Evolutionary conservation across 2,329 filamentous ascomycete species (phyloP), one percentile per base, ranked within the genome.

Genomic region (Alternaria atra): DNA sequence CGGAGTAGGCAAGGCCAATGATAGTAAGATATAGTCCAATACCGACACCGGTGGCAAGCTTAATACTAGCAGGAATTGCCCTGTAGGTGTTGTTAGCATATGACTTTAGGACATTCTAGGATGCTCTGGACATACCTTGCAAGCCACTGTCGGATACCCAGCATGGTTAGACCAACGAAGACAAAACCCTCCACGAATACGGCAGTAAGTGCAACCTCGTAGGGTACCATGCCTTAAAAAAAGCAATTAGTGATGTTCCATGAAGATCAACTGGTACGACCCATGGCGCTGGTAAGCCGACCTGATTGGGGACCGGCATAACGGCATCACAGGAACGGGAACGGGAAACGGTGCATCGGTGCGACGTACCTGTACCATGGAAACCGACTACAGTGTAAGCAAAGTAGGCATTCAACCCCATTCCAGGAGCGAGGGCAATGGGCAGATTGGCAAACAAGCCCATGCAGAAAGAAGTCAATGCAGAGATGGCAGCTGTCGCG

Each of bases 171-270:
- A 3, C 82, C 91, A 52, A 96, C 87, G 80, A 97, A 97, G 63
- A 96, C 89, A 77, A 91, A 91, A 37, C 93, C 93, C 78, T 97
- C 93, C 13, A 95, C 90, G 75, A 97, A 96, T 67, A 95, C 93
- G 55, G 93, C 92, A 4, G 92, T 95, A 37, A 96, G 81, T 34
- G 93, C 93, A 42, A 94, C 85, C 54, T 86, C 78, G 74, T 92
- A 97, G 1, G 91, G 88, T 8, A 96, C 89, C 35, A 85, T 83
- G 2, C 75, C 74, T 73, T 73, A 46, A 48, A 66, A 42, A 67
- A 61, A 57, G 51, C 34, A 66, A 66, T 74, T 47, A 72, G 68
- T 47, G 54, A 35, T 23, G 56, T 62, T 55, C 61, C 55, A 51
- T 39, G 20, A 30, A 52, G 42, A 50, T 25, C 30, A 48, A 39